Evolutionary conservation across 2,329 filamentous ascomycete species (phyloP), one percentile per base, ranked within the genome.

Genomic region (Curvularia eragrostidis): DNA sequence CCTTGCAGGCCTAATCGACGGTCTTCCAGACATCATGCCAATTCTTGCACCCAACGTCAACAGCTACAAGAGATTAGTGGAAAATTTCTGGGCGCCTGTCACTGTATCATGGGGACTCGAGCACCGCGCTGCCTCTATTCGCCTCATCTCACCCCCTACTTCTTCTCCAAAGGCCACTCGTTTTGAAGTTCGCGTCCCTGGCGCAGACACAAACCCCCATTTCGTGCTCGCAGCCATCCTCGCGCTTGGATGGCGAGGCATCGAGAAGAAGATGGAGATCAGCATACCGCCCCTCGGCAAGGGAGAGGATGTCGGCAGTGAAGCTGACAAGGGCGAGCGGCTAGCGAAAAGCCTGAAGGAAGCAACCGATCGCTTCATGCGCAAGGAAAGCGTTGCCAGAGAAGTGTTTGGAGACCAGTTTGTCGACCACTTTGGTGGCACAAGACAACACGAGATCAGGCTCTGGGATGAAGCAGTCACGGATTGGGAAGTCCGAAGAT

Each of bases 81-180:
- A 99, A 81, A 98, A 98, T 80, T 98, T 97, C 79, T 99, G 95
- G 95, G 95, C 95, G 0, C 95, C 95, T 0, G 95, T 99, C 5
- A 97, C 94, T 0, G 95, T 98, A 0, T 97, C 92, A 0, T 99
- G 95, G 95, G 95, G 95, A 0, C 81, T 97, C 5, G 95, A 98
- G 78, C 94, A 99, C 76, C 91, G 95, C 60, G 93, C 93, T 5
- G 94, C 95, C 0, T 96, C 91, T 0, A 90, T 99, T 64, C 87
- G 95, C 18, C 79, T 99, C 32, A 97, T 99, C 65, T 87, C 91
- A 0, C 94, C 94, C 12, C 94, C 95, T 0, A 95, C 91, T 0
- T 85, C 90, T 32, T 94, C 92, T 64, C 83, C 91, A 0, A 91
- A 91, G 63, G 91, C 93, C 5, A 98, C 94, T 9, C 86, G 95